Percentiles rank a stretch among this genome's conserved stretches.
These are phyloP conservation scores for Komagataea norvegica DNA, from an alignment of 1,139 yeast species.

Conservation along the genomic window DNA sequence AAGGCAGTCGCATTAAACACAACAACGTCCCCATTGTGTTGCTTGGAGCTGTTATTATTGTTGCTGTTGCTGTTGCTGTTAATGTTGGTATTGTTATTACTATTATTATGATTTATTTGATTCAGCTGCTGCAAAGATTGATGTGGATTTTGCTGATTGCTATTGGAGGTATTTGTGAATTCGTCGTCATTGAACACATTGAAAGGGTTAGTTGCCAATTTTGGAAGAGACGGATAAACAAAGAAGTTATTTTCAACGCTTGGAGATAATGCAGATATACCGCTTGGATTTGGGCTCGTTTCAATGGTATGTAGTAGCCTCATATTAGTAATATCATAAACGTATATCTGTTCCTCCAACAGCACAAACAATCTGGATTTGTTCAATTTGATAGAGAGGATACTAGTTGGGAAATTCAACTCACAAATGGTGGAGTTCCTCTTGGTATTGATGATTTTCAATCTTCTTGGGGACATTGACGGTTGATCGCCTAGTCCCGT, in stretches of 20 bases:
- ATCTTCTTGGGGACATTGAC: slow-evolving; percentile 70
- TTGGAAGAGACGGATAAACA: slow-evolving; percentile 82
- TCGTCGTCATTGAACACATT: slow-evolving; percentile 8
- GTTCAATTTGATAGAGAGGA: slow-evolving; percentile 73
- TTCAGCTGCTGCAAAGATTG: no score
- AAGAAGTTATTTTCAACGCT: slow-evolving; percentile 57
- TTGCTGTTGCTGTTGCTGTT: slow-evolving; percentile 28
- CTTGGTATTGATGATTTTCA: slow-evolving; percentile 79
- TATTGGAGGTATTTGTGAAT: no score
- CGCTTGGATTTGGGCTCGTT: slow-evolving; percentile 63
- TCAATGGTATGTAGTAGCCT: slow-evolving; percentile 83
- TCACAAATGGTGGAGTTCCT: slow-evolving; percentile 72
- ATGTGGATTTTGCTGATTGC: no score
- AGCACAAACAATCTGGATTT: slow-evolving; percentile 69
- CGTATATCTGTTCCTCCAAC: slow-evolving; percentile 78
- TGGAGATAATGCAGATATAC: slow-evolving; percentile 59
- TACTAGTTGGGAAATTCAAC: slow-evolving; percentile 80
- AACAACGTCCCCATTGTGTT: slow-evolving; percentile 77
- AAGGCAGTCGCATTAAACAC: slow-evolving; percentile 71
- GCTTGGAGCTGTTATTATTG: slow-evolving; percentile 7
- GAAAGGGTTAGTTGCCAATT: slow-evolving; percentile 20
- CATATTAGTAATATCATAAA: slow-evolving; percentile 88
- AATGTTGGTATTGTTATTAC: slow-evolving; percentile 3
- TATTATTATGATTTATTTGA: slow-evolving; percentile 1
- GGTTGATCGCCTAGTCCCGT: slow-evolving; percentile 88